These are phyloP conservation scores for Camelina hispida DNA, from an alignment of 345 rosid genomes.

Conservation along the genomic window DNA sequence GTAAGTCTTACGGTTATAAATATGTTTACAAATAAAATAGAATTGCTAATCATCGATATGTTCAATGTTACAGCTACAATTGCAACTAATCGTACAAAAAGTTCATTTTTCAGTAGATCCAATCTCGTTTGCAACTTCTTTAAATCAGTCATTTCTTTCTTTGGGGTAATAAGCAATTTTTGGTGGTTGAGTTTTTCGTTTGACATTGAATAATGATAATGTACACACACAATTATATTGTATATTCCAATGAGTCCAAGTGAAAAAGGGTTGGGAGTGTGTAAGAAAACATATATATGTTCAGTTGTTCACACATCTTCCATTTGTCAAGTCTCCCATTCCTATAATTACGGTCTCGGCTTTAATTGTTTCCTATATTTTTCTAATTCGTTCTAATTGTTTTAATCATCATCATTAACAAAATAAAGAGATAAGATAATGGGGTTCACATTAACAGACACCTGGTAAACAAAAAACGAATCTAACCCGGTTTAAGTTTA, in stretches of 20 bases:
- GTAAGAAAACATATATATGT: constrained; percentile 1
- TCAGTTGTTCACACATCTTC: constrained; percentile 30
- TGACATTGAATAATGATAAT: no score
- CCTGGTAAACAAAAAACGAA: constrained; percentile 42
- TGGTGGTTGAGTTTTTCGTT: no score
- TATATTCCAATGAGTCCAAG: not conserved
- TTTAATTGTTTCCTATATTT: not conserved
- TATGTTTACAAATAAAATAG: no score
- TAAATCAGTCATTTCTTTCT: not conserved
- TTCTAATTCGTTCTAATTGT: not conserved
- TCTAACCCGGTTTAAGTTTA: constrained; percentile 35
- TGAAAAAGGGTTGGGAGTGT: not conserved
- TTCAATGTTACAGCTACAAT: not conserved
- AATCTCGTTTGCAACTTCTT: not conserved
- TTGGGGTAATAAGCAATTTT: no score
- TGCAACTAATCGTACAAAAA: not conserved
- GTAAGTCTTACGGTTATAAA: no score
- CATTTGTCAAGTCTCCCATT: constrained; percentile 14
- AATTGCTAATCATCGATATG: not conserved
- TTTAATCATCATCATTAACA: constrained; percentile 18
- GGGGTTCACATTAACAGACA: constrained; percentile 45
- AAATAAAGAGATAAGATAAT: constrained; percentile 33
- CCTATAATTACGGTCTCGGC: constrained; percentile 26
- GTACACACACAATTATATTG: no score
- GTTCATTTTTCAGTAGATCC: not conserved